Conservation (phyloP, 176 grass and related monocot species). For the Musa itinerans region DNA sequence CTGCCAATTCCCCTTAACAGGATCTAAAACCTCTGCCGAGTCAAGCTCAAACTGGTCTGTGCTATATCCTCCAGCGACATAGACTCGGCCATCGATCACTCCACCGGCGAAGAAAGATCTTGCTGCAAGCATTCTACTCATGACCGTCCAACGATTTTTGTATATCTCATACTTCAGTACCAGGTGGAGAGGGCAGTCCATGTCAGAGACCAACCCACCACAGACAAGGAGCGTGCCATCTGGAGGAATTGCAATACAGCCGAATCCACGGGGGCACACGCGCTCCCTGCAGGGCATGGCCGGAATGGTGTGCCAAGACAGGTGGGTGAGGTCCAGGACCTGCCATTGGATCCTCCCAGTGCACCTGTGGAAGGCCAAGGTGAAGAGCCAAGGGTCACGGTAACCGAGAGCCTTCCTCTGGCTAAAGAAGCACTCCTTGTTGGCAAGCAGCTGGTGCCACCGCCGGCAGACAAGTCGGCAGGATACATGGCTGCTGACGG, state of each 20-base stretch:
- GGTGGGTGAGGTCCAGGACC: conserved; percentile 60
- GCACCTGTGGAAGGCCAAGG: conserved; percentile 85
- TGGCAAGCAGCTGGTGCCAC: conserved; percentile 58
- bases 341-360: conserved; percentile 94
- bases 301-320: conserved; percentile 76
- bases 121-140: conserved; percentile 60
- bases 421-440: conserved; percentile 53
- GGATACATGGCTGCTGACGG: conserved; percentile 35
- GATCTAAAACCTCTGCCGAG: conserved; percentile 62
- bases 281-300: conserved; percentile 80
- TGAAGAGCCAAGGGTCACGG: conserved; percentile 53
- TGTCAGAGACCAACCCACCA: conserved; percentile 79
- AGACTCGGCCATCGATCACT: conserved; percentile 54
- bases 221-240: conserved; percentile 66
- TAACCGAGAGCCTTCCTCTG: conserved; percentile 46
- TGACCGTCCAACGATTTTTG: conserved; percentile 58
- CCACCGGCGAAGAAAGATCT: conserved; percentile 87
- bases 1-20: conserved; percentile 46
- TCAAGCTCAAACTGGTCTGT: conserved; percentile 73
- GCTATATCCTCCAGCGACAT: conserved; percentile 86
- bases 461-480: conserved; percentile 71
- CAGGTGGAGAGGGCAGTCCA: conserved; percentile 88
- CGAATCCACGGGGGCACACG: conserved; percentile 71
- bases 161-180: conserved; percentile 70
- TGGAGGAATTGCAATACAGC: conserved; percentile 58